Base-by-base conservation (phyloP, 2,329 filamentous ascomycete genomes). In the Colletotrichum tofieldiae region DNA sequence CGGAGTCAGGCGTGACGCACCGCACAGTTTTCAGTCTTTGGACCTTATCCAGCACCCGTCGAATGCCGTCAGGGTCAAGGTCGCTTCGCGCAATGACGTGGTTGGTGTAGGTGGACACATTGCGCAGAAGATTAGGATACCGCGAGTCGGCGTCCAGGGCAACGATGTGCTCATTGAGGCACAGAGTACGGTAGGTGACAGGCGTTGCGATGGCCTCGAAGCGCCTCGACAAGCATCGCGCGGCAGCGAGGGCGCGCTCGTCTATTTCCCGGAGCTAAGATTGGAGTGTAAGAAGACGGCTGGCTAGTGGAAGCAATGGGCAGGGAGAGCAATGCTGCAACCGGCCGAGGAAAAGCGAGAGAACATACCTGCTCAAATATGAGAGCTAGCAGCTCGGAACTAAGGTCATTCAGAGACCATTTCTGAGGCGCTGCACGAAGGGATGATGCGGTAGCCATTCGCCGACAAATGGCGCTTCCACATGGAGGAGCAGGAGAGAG, bases 191-290 rank as follows among this genome's bases (percentile, higher is more conserved):
- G 75, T 86, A 87, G 49, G 79, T 76, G 29, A 86, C 81, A 0
- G 86, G 86, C 14, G 81, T 84, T 49, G 82, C 80, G 51, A 87
- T 81, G 20, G 79, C 78, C 65, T 86, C 77, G 58, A 86, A 81
- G 43, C 81, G 79, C 62, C 75, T 80, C 49, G 82, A 86, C 29
- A 84, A 75, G 61, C 79, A 75, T n/a, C 85, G 83, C 64, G 79
- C 77, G 47, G 75, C 73, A 26, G 77, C 76, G 43, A 86, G 74
- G 16, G 83, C 79, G 35, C 71, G 62, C 14, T 67, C 43, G 67
- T 86, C 82, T 67, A 82, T 76, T 51, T 82, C 80, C 69, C 80
- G 78, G 65, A 86, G 79, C 85, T 87, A 66, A 9, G 72, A 43
- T 11, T 23, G 5, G 54, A 39, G 43, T 64, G 14, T 75, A 69